phyloP scores from a whole-genome alignment of 2,329 filamentous ascomycete genomes.

The Parastagonospora nodorum region DNA sequence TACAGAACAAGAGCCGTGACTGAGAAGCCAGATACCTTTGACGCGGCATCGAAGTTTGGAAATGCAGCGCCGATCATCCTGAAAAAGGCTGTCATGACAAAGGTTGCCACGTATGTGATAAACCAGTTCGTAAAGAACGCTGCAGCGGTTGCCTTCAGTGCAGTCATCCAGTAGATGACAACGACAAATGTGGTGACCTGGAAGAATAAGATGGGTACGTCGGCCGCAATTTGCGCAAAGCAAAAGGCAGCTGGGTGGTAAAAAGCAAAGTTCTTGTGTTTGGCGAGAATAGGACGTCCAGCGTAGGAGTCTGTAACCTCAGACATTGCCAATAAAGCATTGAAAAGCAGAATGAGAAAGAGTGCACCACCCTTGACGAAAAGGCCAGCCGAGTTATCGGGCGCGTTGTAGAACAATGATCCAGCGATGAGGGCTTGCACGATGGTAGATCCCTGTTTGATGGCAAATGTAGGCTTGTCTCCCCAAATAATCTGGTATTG shows the following conservation, averaged over 20 bases:
- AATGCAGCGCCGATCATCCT: constrained; percentile 64
- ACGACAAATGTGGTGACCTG: no score
- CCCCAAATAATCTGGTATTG: constrained; percentile 71
- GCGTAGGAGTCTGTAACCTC: constrained; percentile 65
- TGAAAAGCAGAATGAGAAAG: constrained; percentile 68
- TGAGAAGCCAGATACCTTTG: no score
- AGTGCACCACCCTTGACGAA: constrained; percentile 68
- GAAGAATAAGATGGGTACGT: no score
- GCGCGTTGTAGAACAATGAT: constrained; percentile 70
- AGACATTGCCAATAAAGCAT: constrained; percentile 66
- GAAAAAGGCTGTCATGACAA: constrained; percentile 84
- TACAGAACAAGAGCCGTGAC: no score
- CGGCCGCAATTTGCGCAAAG: constrained; percentile 38
- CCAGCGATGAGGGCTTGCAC: constrained; percentile 63
- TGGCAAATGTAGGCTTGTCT: constrained; percentile 66
- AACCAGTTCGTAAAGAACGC: no score
- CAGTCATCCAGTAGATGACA: no score
- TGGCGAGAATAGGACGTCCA: constrained; percentile 80
- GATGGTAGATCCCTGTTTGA: constrained; percentile 65
- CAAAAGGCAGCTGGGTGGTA: constrained; percentile 69
- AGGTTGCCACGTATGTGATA: no score
- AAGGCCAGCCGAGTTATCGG: constrained; percentile 61
- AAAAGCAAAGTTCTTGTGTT: constrained; percentile 82
- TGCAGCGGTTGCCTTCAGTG: no score
- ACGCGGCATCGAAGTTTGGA: no score